Base-by-base conservation (phyloP, 441 rosid genomes). In the Bruguiera hainesii region DNA sequence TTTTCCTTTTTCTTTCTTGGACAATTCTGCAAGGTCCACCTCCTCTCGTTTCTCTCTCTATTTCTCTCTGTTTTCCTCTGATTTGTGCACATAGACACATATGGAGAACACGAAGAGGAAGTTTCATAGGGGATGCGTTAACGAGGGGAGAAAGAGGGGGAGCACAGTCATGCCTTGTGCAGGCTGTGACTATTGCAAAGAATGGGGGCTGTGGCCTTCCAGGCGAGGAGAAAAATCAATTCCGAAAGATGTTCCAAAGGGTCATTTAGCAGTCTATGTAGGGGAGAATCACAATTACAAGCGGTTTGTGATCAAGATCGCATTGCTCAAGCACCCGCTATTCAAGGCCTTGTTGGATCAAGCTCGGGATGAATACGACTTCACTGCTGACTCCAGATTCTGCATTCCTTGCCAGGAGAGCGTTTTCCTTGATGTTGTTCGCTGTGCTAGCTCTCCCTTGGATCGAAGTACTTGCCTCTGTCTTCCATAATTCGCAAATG, bases 241-340 rank as follows among this genome's bases (percentile, higher is more conserved):
- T 59, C 99, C 99, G 31, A 79, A 68, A 68, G 99, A 94, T 73
- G 96, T 94, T 2, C 97, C 99, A 15, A 94, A 87, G 67, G 97
- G 98, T 60, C 98, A 91, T 72, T 75, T 91, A 21, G 97, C 80
- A 49, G 97, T 95, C 4, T 95, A 95, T 58, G 96, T 89, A 8
- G 98, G 99, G 2, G 90, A 95, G 37, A 33, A 33, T 33, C 9
- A 7, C 30, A 75, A 84, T 23, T 71, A 58, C 73, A 88, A 69
- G 81, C 79, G 97, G 73, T 88, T 81, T 71, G 94, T 91, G 63
- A 90, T 91, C 76, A 87, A 86, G 66, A 71, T 85, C 60, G 76
- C 68, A 68, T 75, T 91, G 61, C 97, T 95, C 72, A 71, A 81
- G 42, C 89, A 95, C 68, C 96, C 97, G 13, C 86, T 87, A 61